Percentiles rank a stretch among this genome's conserved stretches.
phyloP scores from a whole-genome alignment of 1,284 basidiomycete genomes.

The Leccinum discolor region DNA sequence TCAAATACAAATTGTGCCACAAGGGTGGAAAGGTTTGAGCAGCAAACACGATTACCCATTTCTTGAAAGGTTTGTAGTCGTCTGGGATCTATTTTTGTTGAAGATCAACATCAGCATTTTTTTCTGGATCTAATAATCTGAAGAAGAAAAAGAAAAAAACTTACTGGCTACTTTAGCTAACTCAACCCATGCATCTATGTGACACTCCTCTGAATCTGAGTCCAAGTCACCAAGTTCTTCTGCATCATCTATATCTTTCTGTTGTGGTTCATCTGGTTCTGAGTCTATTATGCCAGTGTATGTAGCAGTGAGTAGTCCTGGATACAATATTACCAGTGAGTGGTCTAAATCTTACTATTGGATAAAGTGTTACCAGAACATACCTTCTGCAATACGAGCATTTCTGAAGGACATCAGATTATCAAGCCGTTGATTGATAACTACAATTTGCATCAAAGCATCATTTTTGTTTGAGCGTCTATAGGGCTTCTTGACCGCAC shows the following conservation, averaged over 20 bases:
- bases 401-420: neutral
- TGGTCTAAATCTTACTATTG: neutral
- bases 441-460: neutral
- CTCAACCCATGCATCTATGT: neutral
- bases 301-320: neutral
- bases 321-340: neutral
- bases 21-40: neutral
- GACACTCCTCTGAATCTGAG: neutral
- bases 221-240: neutral
- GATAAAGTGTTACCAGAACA: no score
- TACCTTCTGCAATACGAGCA: neutral
- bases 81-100: neutral
- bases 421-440: neutral
- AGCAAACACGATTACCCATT: neutral
- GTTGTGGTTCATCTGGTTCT: neutral
- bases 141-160: neutral
- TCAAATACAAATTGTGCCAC: neutral
- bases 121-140: no score
- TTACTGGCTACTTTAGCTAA: neutral
- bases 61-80: neutral
- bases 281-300: neutral
- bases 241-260: neutral
- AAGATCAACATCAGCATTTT: neutral
- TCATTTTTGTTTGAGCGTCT: neutral
- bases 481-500: neutral